phyloP scores from a whole-genome alignment of 441 rosid genomes.

The Populus hybrid region DNA sequence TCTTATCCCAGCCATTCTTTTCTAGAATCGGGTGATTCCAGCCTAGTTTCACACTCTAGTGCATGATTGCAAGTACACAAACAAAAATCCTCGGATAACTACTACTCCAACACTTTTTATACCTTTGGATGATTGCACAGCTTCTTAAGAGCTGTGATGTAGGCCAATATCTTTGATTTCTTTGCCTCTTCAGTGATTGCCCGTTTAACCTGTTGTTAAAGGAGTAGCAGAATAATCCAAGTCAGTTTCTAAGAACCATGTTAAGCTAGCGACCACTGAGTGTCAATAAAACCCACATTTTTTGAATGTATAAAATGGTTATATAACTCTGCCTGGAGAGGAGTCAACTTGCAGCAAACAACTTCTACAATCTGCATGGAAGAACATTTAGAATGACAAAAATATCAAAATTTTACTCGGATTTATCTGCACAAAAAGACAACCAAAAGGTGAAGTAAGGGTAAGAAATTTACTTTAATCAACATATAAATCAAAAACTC shows the following conservation, averaged over 20 bases:
- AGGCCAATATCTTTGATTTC: constrained; percentile 87
- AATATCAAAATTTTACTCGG: constrained; percentile 7
- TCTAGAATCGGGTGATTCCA: not conserved
- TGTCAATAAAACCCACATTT: constrained; percentile 56
- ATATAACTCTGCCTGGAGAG: constrained; percentile 81
- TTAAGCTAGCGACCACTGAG: constrained; percentile 9
- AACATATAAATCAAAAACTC: constrained; percentile 3
- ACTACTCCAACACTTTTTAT: constrained; percentile 3
- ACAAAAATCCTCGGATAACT: constrained; percentile 13
- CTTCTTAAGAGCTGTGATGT: constrained; percentile 98
- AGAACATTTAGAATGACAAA: constrained; percentile 13
- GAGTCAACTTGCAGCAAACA: constrained; percentile 95
- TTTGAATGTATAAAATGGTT: constrained; percentile 93
- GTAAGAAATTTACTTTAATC: constrained; percentile 2
- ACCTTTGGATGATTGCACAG: constrained; percentile 99
- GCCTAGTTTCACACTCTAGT: not conserved
- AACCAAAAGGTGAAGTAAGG: constrained; percentile 2
- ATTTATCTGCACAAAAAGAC: not conserved
- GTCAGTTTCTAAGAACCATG: not conserved
- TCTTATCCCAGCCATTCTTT: not conserved
- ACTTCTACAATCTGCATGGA: constrained; percentile 85
- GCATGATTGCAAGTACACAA: not conserved
- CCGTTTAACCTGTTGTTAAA: constrained; percentile 63
- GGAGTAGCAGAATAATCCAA: constrained; percentile 18
- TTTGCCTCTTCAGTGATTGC: constrained; percentile 78